Conservation (phyloP, 129 eudicot species). For the Flaveria bidentis region DNA sequence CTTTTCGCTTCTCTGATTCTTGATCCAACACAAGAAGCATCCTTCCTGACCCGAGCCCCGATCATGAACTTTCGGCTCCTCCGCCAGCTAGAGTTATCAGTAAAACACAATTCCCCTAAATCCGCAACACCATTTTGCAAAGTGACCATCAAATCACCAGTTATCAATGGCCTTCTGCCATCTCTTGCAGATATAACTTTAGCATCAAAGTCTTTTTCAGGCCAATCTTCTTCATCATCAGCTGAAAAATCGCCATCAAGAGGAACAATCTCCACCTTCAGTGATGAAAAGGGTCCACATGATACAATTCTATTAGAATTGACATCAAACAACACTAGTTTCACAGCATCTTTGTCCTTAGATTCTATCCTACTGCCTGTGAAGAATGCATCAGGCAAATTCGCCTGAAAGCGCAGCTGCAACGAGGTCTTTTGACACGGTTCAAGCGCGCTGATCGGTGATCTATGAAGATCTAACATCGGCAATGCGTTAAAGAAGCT, state of each 20-base stretch:
- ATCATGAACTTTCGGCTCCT: conserved; percentile 72
- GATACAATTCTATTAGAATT: conserved; percentile 38
- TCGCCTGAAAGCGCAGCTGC: conserved; percentile 54
- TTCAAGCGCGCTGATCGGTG: conserved; percentile 33
- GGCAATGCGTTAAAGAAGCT: conserved; percentile 32
- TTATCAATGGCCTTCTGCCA: conserved; percentile 77
- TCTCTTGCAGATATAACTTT: conserved; percentile 57
- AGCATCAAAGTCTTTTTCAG: conserved; percentile 47
- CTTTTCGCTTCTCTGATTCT: conserved; percentile 70
- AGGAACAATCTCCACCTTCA: conserved; percentile 55
- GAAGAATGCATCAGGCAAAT: conserved; percentile 55
- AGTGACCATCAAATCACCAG: conserved; percentile 57
- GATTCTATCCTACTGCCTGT: conserved; percentile 52
- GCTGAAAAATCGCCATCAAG: conserved; percentile 72
- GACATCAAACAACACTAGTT: conserved; percentile 55
- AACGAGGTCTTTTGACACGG: conserved; percentile 35
- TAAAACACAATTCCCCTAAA: conserved; percentile 60
- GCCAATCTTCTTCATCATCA: conserved; percentile 73
- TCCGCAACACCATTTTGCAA: conserved; percentile 65
- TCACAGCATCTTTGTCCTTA: conserved; percentile 35
- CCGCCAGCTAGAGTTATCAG: conserved; percentile 96
- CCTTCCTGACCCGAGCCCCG: conserved; percentile 55
- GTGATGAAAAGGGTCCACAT: conserved; percentile 58
- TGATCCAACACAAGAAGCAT: conserved; percentile 28
- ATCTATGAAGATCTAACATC: conserved; percentile 54